A percentile compares a stretch with the other conserved stretches of the same genome.
These are phyloP conservation scores for Fusarium secorum DNA, from an alignment of 2,329 filamentous ascomycete genomes.

Conservation along the genomic window DNA sequence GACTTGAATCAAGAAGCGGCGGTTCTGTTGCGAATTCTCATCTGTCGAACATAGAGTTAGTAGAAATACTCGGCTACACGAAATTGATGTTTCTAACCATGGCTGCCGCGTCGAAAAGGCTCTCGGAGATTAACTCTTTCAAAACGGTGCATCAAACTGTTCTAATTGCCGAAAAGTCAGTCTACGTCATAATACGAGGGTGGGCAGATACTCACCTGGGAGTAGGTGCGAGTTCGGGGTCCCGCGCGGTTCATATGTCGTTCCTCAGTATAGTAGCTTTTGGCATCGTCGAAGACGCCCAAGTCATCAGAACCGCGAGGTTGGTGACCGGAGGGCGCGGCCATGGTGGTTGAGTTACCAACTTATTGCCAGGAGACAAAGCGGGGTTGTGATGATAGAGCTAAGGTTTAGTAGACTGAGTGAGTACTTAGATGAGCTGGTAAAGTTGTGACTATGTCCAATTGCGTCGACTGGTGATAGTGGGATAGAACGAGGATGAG, in stretches of 20 bases:
- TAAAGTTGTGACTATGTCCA: constrained; percentile 13
- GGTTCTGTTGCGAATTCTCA: constrained; percentile 71
- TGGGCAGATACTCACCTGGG: constrained; percentile 53
- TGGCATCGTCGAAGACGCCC: constrained; percentile 63
- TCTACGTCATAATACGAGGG: neutral
- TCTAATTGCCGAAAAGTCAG: constrained; percentile 52
- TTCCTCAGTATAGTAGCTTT: constrained; percentile 66
- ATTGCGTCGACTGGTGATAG: constrained; percentile 19
- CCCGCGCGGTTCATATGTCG: constrained; percentile 61
- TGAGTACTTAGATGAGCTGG: neutral
- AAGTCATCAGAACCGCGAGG: constrained; percentile 56
- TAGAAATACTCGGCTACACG: neutral
- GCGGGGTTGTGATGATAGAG: constrained; percentile 4
- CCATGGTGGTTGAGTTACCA: constrained; percentile 36
- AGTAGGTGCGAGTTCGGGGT: constrained; percentile 63
- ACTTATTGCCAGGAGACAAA: constrained; percentile 9
- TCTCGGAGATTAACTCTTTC: constrained; percentile 60
- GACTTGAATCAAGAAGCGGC: constrained; percentile 87
- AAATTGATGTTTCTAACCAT: constrained; percentile 53
- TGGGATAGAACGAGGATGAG: neutral
- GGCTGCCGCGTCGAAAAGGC: constrained; percentile 66
- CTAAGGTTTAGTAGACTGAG: neutral
- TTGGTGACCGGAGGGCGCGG: constrained; percentile 41
- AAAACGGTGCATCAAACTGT: constrained; percentile 61
- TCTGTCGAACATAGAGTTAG: constrained; percentile 59